Conservation (phyloP, 495 filamentous ascomycete species). For the Aspergillus hancockii region DNA sequence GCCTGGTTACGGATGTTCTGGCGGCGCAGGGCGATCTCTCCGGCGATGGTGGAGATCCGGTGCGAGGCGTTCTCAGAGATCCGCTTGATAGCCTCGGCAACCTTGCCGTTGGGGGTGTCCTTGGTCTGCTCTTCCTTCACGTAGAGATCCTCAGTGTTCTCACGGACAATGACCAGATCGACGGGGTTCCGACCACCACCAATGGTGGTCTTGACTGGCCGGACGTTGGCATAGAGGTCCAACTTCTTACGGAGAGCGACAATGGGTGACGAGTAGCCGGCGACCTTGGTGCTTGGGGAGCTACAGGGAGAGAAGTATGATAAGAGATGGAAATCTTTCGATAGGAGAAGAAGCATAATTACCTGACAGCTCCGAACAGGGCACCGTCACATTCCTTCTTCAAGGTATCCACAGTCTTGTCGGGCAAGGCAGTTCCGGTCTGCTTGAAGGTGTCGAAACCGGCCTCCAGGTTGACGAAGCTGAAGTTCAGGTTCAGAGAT, state of each 20-base stretch:
- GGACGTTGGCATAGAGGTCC: slow-evolving; percentile 95
- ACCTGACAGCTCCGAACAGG: slow-evolving; percentile 92
- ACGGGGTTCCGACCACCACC: slow-evolving; percentile 61
- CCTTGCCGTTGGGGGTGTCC: slow-evolving; percentile 69
- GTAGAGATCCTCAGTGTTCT: slow-evolving; percentile 98
- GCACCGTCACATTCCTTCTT: slow-evolving; percentile 92
- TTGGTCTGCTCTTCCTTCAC: slow-evolving; percentile 93
- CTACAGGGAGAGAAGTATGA: slow-evolving; percentile 23
- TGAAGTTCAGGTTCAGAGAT: slow-evolving; percentile 85
- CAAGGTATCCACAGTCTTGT: slow-evolving; percentile 82
- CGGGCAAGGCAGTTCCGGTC: slow-evolving; percentile 83
- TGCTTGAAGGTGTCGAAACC: slow-evolving; percentile 91
- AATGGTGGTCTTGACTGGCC: slow-evolving; percentile 84
- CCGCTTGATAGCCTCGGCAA: slow-evolving; percentile 96
- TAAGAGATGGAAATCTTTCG: slow-evolving; percentile 4
- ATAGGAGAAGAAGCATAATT: slow-evolving; percentile 11
- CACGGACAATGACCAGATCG: slow-evolving; percentile 96
- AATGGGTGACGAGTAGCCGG: slow-evolving; percentile 96
- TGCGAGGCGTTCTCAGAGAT: slow-evolving; percentile 81
- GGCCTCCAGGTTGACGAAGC: slow-evolving; percentile 87
- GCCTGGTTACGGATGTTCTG: slow-evolving; percentile 69
- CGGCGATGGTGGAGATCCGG: slow-evolving; percentile 88
- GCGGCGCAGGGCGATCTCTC: slow-evolving; percentile 86
- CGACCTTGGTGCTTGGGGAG: slow-evolving; percentile 84
- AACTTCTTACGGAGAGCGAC: slow-evolving; percentile 95